Evolutionary conservation across 345 rosid genomes (phyloP).

Genomic region (Garcia nutans): DNA sequence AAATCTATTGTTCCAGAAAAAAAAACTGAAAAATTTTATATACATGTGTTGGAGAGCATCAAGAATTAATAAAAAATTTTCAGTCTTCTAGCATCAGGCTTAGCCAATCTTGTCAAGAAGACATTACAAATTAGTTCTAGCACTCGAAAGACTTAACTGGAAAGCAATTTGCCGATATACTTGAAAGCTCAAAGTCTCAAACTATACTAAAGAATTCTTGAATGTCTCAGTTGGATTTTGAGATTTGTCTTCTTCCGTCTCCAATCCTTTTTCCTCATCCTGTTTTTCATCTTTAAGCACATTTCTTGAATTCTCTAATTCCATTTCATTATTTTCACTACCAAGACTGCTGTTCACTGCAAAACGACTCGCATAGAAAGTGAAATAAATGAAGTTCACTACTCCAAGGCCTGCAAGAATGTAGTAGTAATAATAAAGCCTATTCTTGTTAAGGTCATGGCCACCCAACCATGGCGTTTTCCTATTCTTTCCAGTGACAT

Average conservation of each 20-base stretch:
- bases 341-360: not conserved
- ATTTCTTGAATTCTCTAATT: not conserved
- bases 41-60: not conserved
- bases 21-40: too few species aligned
- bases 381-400: conserved; percentile 54
- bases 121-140: too few species aligned
- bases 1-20: too few species aligned
- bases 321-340: not conserved
- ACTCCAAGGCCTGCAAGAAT: conserved; percentile 42
- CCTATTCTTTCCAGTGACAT: conserved; percentile 20
- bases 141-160: too few species aligned
- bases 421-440: conserved; percentile 52
- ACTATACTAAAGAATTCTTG: not conserved
- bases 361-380: conserved; percentile 42
- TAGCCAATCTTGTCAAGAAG: too few species aligned
- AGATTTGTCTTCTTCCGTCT: not conserved
- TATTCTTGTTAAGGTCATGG: conserved; percentile 53
- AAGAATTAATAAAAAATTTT: too few species aligned
- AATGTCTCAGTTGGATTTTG: not conserved
- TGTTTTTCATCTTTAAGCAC: not conserved
- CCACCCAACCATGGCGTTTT: conserved; percentile 55
- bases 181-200: not conserved
- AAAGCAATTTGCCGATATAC: not conserved
- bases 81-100: not conserved
- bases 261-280: not conserved